A percentile compares a stretch with the other conserved stretches of the same genome.
These are phyloP conservation scores for Morella rubra DNA, from an alignment of 306 rosid species.

Conservation along the genomic window DNA sequence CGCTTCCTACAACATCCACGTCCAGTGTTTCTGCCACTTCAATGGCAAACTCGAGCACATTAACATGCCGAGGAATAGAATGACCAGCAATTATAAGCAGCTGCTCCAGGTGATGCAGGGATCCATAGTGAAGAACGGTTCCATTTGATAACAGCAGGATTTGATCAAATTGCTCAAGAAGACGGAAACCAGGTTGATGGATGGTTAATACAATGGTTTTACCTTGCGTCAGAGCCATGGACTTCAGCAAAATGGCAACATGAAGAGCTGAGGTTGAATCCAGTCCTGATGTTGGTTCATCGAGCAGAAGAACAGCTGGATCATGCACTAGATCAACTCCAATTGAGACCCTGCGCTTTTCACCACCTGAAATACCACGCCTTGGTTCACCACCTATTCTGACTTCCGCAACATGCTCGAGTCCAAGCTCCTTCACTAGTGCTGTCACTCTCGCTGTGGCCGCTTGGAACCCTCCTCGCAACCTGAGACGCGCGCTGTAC, in stretches of 20 bases:
- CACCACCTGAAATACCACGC: constrained; percentile 46
- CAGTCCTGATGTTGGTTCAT: constrained; percentile 53
- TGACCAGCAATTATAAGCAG: constrained; percentile 30
- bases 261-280: constrained; percentile 48
- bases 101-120: constrained; percentile 34
- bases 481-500: constrained; percentile 40
- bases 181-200: constrained; percentile 47
- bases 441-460: too few species aligned
- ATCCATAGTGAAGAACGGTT: constrained; percentile 43
- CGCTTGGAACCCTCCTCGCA: constrained; percentile 31
- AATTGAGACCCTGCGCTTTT: constrained; percentile 42
- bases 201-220: constrained; percentile 48
- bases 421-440: constrained; percentile 41
- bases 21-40: constrained; percentile 36
- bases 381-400: constrained; percentile 38
- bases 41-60: constrained; percentile 45
- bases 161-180: constrained; percentile 45
- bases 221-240: constrained; percentile 42
- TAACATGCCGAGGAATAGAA: constrained; percentile 42
- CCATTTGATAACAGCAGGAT: constrained; percentile 38
- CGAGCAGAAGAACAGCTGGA: constrained; percentile 46
- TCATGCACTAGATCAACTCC: constrained; percentile 47
- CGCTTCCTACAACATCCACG: constrained; percentile 22
- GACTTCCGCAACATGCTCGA: constrained; percentile 32
- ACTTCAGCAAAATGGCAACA: constrained; percentile 40